Evolutionary conservation across 1,139 yeast species (phyloP).

Genomic region (Scheffersomyces titani): DNA sequence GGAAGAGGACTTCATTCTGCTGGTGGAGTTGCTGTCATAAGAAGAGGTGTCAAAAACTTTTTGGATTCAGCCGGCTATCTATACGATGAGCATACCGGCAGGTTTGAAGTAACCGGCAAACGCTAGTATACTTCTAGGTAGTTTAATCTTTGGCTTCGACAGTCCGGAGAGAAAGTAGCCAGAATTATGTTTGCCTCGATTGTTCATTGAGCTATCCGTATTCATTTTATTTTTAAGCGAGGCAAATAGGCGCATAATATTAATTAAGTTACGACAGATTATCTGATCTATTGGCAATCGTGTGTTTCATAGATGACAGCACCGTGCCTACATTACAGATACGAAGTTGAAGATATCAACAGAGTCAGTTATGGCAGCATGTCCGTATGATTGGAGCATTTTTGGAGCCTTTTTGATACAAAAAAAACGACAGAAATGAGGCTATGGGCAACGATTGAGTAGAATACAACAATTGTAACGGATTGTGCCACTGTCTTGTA

Average conservation of each 20-base stretch:
- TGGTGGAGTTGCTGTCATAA: slow-evolving; percentile 50
- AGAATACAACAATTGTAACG: background rate
- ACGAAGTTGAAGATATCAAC: background rate
- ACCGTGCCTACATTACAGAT: background rate
- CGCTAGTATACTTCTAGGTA: too few species aligned
- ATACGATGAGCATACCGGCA: slow-evolving; percentile 47
- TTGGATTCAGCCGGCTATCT: slow-evolving; percentile 35
- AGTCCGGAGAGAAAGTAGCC: too few species aligned
- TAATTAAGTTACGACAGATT: background rate
- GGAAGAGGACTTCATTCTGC: slow-evolving; percentile 67
- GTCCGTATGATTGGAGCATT: background rate
- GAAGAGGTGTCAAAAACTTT: slow-evolving; percentile 35
- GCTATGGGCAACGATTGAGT: background rate
- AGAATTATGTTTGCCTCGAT: too few species aligned
- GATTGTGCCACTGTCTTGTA: too few species aligned
- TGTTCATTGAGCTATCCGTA: too few species aligned
- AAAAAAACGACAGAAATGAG: background rate
- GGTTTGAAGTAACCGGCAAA: slow-evolving; percentile 33
- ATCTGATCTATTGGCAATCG: background rate
- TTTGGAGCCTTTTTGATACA: background rate
- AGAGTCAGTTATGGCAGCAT: background rate
- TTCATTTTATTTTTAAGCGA: too few species aligned
- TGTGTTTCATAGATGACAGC: background rate
- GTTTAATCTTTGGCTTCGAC: too few species aligned
- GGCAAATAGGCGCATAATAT: background rate